Evolutionary conservation across 2,329 filamentous ascomycete genomes (phyloP).

Genomic region (Sporothrix phasma): DNA sequence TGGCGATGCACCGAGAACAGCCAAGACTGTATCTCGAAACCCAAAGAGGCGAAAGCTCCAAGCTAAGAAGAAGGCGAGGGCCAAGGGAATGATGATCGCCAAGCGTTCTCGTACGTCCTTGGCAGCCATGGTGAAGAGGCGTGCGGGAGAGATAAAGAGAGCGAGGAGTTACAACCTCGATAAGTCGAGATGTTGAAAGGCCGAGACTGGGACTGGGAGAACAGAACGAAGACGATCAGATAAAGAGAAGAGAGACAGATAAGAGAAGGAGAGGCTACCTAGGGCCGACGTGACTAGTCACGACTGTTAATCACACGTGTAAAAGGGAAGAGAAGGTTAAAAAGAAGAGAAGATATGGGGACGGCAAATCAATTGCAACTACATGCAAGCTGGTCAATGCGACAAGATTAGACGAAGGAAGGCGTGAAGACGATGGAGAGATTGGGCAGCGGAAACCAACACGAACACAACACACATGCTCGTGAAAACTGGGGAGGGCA

Average conservation of each 20-base stretch:
- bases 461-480: no score
- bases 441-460: not conserved
- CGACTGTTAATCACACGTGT: not conserved
- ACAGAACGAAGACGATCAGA: not conserved
- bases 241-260: no score
- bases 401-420: not conserved
- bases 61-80: constrained; percentile 8
- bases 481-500: no score
- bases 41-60: constrained; percentile 16
- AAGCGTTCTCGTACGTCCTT: constrained; percentile 9
- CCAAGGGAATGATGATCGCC: not conserved
- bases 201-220: not conserved
- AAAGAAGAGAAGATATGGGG: not conserved
- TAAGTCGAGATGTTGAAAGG: not conserved
- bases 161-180: not conserved
- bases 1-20: not conserved
- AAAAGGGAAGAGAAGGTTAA: not conserved
- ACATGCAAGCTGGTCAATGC: not conserved
- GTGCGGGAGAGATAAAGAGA: no score
- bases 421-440: not conserved
- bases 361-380: not conserved
- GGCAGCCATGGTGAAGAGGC: not conserved
- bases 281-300: not conserved
- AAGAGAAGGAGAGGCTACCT: not conserved
- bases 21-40: constrained; percentile 12